Evolutionary conservation across 2,329 filamentous ascomycete genomes (phyloP), one percentile per base, ranked within the genome.

Genomic region (Alternaria postmessia): DNA sequence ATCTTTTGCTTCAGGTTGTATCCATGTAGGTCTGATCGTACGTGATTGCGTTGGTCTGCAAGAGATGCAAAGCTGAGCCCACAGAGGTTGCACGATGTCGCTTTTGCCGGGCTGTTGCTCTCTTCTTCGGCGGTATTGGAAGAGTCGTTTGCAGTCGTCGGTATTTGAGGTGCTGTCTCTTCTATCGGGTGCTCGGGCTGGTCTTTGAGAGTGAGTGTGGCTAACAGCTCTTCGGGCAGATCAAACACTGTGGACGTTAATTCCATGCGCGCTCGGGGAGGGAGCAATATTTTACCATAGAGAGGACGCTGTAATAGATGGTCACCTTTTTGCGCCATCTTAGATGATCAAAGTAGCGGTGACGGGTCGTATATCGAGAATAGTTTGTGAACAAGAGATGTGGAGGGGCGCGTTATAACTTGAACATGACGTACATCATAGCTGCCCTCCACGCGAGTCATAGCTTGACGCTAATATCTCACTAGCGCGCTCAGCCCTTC

Each of bases 1-100:
- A 97, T 81, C 81, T 92, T 96, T 75, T 94, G 91, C 80, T 97
- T 98, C 62, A 98, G 81, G 76, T 99, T 99, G 81, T 97, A 99
- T 66, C 90, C 87, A 78, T 99, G 95, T 49, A 96, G 84, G 73
- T 99, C 95, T 9, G 94, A 97, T 71, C 92, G 91, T 59, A 92
- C 88, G 79, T 99, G 95, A 60, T 88, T 86, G 62, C 92, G 87
- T 75, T 98, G 94, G 63, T 98, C 94, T 62, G 88, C 84, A 7
- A 96, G 85, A 9, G 85, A 89, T 32, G 84, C 74, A 71, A 96
- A 97, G 5, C 85, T 82, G 38, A 93, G 84, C 39, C 85, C 83
- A 79, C 95, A 99, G 5, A 98, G 84, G 1, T 89, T 88, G 77
- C 95, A 99, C 14, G 92, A 87, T 59, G 91, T 93, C 9, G 88